Evolutionary conservation across 305 asterid genomes (phyloP).

Genomic region (Salvia sclarea): DNA sequence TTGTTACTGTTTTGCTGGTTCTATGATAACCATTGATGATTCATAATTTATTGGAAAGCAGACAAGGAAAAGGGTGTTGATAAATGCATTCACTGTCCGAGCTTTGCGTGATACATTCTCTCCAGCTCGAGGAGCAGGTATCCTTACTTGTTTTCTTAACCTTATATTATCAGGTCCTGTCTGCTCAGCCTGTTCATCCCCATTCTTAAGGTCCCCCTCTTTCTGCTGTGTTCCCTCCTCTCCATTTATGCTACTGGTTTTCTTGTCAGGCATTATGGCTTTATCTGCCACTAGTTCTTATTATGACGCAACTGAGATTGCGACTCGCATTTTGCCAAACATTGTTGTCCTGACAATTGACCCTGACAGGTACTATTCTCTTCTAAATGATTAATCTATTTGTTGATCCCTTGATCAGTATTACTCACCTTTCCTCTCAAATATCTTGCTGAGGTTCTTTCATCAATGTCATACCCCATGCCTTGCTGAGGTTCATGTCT

Average conservation of each 20-base stretch:
- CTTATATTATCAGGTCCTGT: constrained; percentile 11
- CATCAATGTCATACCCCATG: constrained; percentile 25
- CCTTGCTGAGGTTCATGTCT: constrained; percentile 22
- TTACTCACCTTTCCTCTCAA: constrained; percentile 14
- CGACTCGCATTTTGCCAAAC: constrained; percentile 88
- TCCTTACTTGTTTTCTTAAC: constrained; percentile 20
- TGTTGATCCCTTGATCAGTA: constrained; percentile 24
- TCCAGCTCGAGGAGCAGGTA: constrained; percentile 99
- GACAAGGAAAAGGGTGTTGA: constrained; percentile 96
- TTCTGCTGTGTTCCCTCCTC: not conserved
- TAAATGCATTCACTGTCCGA: constrained; percentile 95
- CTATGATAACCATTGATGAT: constrained; percentile 23
- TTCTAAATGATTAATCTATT: constrained; percentile 26
- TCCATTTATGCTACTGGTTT: constrained; percentile 26
- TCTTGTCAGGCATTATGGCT: constrained; percentile 90
- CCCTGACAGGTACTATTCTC: constrained; percentile 77
- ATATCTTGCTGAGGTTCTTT: constrained; percentile 24
- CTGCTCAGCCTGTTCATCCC: constrained; percentile 9
- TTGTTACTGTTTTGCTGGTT: constrained; percentile 23
- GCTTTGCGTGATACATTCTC: constrained; percentile 97
- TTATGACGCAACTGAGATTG: constrained; percentile 91
- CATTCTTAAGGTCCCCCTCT: constrained; percentile 2
- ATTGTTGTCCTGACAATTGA: constrained; percentile 89
- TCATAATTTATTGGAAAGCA: constrained; percentile 42
- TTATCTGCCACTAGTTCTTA: constrained; percentile 91